Evolutionary conservation across 148 eudicot genomes (phyloP), one percentile per base, ranked within the genome.

Genomic region (Spergularia marina): DNA sequence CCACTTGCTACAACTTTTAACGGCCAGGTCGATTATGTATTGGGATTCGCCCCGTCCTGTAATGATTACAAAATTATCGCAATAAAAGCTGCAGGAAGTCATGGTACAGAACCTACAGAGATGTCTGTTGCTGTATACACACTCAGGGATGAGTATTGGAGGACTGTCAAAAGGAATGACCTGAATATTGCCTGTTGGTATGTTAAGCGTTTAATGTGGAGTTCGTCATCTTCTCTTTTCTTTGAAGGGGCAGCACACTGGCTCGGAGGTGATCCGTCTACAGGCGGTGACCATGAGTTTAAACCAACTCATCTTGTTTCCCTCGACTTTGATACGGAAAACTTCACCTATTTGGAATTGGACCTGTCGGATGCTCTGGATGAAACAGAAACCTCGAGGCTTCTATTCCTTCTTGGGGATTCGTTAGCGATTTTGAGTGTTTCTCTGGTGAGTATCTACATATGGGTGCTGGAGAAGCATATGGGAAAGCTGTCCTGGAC

Each of bases 51-150:
- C 16, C 55, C 55, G 7, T 40, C 12, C 7, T 55, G 0, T 7
- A 40, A 66, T 41, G 78, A 75, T 20, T 44, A 65, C 41, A 75
- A 75, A 60, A 55, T 56, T 4, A 5, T 39, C 21, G 52, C 6
- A 2, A 11, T 54, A 4, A 2, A 14, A 23, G 17, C n/a, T 34
- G 59, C 53, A 16, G 49, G 49, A 44, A 9, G 49, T 44, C 20
- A 60, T 18, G 34, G 10, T 4, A 18, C 34, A 7, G 6, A 18
- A 36, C 25, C 6, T 67, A n/a, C 54, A 7, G 12, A 25, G 21
- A 40, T 71, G 49, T 10, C 40, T 49, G 36, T 60, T 73, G 34
- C 44, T 3, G 25, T 74, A 9, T 63, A 30, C 51, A 25, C 30
- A 34, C 58, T 74, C 18, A 2, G 15, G 16, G 14, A n/a, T 36